These are phyloP conservation scores for Tolypocladium nubicola DNA, from an alignment of 2,329 filamentous ascomycete genomes.

Conservation along the genomic window DNA sequence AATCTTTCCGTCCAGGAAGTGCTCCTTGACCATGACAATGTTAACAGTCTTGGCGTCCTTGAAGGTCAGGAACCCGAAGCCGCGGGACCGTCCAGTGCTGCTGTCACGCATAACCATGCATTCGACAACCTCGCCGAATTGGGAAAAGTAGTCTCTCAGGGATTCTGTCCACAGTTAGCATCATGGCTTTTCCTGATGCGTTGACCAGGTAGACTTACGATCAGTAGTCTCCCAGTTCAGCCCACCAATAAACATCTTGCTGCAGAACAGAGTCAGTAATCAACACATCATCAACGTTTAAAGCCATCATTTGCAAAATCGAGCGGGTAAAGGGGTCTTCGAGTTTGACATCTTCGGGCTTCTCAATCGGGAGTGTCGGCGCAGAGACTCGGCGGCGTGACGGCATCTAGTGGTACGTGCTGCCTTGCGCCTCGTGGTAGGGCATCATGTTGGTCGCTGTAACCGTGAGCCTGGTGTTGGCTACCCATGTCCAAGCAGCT, in stretches of 20 bases:
- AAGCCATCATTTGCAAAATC: neutral
- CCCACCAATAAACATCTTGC: slow-evolving; percentile 99
- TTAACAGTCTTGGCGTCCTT: slow-evolving; percentile 97
- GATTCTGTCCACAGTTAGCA: slow-evolving; percentile 56
- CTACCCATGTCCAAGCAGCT: neutral
- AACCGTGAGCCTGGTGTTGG: neutral
- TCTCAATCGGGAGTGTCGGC: neutral
- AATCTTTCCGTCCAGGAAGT: slow-evolving; percentile 96
- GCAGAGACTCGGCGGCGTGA: neutral
- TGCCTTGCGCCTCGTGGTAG: neutral
- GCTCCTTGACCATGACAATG: slow-evolving; percentile 99
- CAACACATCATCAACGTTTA: neutral
- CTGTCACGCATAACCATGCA: slow-evolving; percentile 99
- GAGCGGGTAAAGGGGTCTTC: neutral
- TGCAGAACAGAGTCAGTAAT: slow-evolving; percentile 27
- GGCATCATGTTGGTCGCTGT: neutral
- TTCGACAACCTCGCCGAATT: slow-evolving; percentile 94
- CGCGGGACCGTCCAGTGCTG: slow-evolving; percentile 82
- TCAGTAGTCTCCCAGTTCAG: slow-evolving; percentile 99
- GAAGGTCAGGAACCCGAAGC: slow-evolving; percentile 96
- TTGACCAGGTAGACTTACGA: slow-evolving; percentile 48
- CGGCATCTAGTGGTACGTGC: neutral
- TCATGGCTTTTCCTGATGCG: neutral
- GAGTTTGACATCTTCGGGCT: neutral
- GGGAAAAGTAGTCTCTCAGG: slow-evolving; percentile 90